Evolutionary conservation across 768 basidiomycete species (phyloP), one percentile per base, ranked within the genome.

Genomic region (Leccinellum albellum): DNA sequence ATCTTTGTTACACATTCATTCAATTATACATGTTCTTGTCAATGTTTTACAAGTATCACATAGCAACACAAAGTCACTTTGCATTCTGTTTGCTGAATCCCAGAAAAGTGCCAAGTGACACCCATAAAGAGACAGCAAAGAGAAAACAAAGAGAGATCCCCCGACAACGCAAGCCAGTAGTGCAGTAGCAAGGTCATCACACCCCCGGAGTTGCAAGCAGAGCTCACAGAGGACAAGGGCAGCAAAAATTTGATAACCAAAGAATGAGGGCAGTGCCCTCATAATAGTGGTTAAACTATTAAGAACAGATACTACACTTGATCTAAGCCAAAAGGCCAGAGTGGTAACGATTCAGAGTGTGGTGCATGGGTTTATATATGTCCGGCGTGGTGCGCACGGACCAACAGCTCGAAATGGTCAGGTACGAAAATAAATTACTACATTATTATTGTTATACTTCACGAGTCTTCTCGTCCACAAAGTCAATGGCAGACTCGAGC

Each of bases 251-350:
- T 77, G 74, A 81, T 82, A 82, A 82, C 80, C 80, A 81, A 68
- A 67, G 28, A 79, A 79, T 75, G 73, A 73, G 72, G 67, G 77
- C 79, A 71, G 74, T 81, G 80, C 77, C 74, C 69, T 70, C 77
- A 79, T 81, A 79, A 80, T 79, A 81, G 80, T 79, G 78, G 79
- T 71, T 81, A 72, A 62, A 75, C 79, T 83, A 77, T 78, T 77
- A 82, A 83, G 81, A 83, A 84, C 82, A 84, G 83, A 84, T 84
- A 84, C 83, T 84, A 84, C 83, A 84, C 83, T 84, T 84, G 83
- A 84, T 84, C 83, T 83, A 83, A 84, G 82, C 83, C 82, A 83
- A 81, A 79, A 81, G 81, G 81, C 81, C 80, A 70, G 61, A 62
- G 59, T 66, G 61, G 63, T 61, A 53, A 65, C 28, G 64, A 80